phyloP scores from a whole-genome alignment of 345 rosid species.

The Passiflora organensis region DNA sequence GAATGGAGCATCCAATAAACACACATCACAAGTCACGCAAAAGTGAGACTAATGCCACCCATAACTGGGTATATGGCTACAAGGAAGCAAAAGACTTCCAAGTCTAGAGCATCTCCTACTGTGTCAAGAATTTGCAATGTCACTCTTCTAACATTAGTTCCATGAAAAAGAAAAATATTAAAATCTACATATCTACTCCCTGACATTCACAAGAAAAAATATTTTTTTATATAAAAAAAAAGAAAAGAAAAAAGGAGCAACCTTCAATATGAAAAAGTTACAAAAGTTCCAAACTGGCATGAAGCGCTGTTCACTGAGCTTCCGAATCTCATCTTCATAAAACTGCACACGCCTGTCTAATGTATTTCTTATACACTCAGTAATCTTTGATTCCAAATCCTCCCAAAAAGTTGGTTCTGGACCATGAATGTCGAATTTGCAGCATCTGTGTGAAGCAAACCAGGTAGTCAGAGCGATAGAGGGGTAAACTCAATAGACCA shows the following conservation, averaged over 20 bases:
- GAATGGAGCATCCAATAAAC: constrained; percentile 16
- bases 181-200: too few relatives aligned
- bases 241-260: constrained; percentile 33
- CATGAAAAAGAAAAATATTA: too few relatives aligned
- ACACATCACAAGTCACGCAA: too few relatives aligned
- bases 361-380: constrained; percentile 77
- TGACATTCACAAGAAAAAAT: too few relatives aligned
- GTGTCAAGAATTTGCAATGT: too few relatives aligned
- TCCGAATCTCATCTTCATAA: constrained; percentile 94
- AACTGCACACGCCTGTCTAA: constrained; percentile 86
- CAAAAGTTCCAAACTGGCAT: constrained; percentile 97
- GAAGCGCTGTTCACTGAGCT: constrained; percentile 87
- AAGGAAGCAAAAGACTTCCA: constrained; percentile 14
- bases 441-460: constrained; percentile 57
- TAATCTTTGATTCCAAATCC: constrained; percentile 76
- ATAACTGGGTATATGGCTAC: constrained; percentile 11
- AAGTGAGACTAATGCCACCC: constrained; percentile 18
- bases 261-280: constrained; percentile 95
- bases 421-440: constrained; percentile 79
- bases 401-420: constrained; percentile 90
- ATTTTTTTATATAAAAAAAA: constrained; percentile 9
- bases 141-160: too few relatives aligned
- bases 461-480: constrained; percentile 24
- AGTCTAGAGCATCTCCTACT: too few relatives aligned
- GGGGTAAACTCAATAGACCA: background rate